Evolutionary conservation across 805 yeast genomes (phyloP), one percentile per base, ranked within the genome.

Genomic region (Saccharomycopsis javanensis): DNA sequence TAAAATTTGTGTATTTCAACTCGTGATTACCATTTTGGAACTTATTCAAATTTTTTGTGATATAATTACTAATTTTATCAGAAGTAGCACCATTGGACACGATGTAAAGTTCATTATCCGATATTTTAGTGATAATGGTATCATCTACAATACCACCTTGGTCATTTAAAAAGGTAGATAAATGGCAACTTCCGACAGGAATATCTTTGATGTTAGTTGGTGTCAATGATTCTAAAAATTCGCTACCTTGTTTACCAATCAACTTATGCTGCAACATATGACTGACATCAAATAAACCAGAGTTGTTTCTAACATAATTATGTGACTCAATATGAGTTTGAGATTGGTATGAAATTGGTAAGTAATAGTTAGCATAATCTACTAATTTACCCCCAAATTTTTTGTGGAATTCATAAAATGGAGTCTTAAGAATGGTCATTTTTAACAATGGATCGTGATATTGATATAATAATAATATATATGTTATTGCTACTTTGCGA

Each of bases 51-150:
- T 85, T 85, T 1, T 72, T 66, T 38, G 75, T 72, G 62, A 92
- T 73, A 66, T 87, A 91, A 15, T 71, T 73, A 20, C 82, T 68
- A 68, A 91, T 98, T 67, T 87, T 86, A 1, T 79, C 92, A 57
- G 96, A 78, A 66, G 98, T 87, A 6, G 96, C 97, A 2, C 98
- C 99, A 71, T 94, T 94, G 46, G 98, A 91, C 5, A 94, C 99
- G 64, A 94, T 82, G 69, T 90, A 90, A 67, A 79, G 92, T 15
- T 69, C 64, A 53, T 79, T 78, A 54, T 78, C 78, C 42, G 78
- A 78, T n/a, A 80, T 81, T 37, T 79, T 91, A 68, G 88, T 92
- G 62, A 88, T 88, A 63, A 96, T 86, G 65, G 94, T 85, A 34
- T 95, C 88, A 68, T 94, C 95, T 63, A 94, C 91, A 63, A 94